Conservation (phyloP, 2,329 filamentous ascomycete genomes). For the Rhytidhysteron rufulum region DNA sequence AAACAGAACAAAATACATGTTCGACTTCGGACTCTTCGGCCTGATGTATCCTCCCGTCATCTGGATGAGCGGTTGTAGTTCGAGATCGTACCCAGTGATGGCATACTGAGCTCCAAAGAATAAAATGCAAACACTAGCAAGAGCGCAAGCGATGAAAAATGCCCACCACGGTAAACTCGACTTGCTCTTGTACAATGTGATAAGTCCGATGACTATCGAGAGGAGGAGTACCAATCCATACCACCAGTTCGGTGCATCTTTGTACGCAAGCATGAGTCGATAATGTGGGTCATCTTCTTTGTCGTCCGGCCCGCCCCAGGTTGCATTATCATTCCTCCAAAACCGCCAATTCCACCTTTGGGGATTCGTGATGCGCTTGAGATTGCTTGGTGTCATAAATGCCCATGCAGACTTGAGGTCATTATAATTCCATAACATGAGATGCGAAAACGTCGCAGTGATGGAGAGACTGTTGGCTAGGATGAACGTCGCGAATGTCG, state of each 20-base stretch:
- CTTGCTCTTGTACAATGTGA: constrained; percentile 21
- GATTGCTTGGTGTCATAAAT: constrained; percentile 18
- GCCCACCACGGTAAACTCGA: constrained; percentile 31
- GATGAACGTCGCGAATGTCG: constrained; percentile 6
- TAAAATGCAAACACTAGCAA: constrained; percentile 16
- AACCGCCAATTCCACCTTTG: constrained; percentile 11
- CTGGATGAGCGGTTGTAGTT: constrained; percentile 14
- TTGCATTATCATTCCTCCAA: constrained; percentile 17
- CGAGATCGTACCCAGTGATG: constrained; percentile 15
- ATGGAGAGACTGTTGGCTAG: constrained; percentile 8
- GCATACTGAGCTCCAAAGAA: constrained; percentile 22
- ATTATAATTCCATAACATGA: constrained; percentile 14
- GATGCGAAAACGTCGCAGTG: constrained; percentile 8
- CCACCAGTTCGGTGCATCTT: constrained; percentile 29
- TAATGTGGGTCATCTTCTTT: constrained; percentile 27
- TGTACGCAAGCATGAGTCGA: constrained; percentile 27
- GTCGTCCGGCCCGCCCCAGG: constrained; percentile 16
- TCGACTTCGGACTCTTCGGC: constrained; percentile 29
- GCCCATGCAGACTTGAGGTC: constrained; percentile 38
- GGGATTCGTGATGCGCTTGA: constrained; percentile 12
- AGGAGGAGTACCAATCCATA: constrained; percentile 17
- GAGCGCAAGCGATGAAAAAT: constrained; percentile 20
- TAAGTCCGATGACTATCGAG: constrained; percentile 18
- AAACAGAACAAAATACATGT: constrained; percentile 44
- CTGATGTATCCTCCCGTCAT: constrained; percentile 12